Evolutionary conservation across 2,329 filamentous ascomycete genomes (phyloP).

Genomic region (Ceratocystis lukuohia): DNA sequence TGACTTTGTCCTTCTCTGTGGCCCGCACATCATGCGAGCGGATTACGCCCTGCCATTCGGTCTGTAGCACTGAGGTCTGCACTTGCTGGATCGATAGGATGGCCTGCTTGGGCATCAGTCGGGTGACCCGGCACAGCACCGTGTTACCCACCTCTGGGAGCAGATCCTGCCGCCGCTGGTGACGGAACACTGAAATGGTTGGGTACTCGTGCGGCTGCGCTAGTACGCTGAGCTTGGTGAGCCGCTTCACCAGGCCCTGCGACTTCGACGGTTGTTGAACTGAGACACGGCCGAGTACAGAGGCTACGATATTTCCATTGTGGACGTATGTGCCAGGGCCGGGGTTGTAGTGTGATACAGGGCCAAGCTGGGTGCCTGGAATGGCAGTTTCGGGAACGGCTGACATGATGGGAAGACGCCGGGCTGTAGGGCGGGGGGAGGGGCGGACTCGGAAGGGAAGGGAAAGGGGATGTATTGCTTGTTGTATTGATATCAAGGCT

Average conservation of each 20-base stretch:
- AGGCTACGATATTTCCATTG: constrained; percentile 62
- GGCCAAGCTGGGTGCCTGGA: constrained; percentile 69
- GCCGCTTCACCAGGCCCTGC: constrained; percentile 42
- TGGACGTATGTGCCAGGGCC: constrained; percentile 78
- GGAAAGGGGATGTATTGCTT: background rate
- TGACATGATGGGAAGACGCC: background rate
- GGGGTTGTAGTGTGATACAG: constrained; percentile 50
- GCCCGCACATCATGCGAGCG: constrained; percentile 82
- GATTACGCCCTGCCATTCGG: constrained; percentile 76
- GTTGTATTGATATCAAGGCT: background rate
- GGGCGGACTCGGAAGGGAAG: background rate
- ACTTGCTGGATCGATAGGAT: constrained; percentile 78
- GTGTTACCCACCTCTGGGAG: constrained; percentile 69
- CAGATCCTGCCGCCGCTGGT: constrained; percentile 48
- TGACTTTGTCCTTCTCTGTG: constrained; percentile 90
- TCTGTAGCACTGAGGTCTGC: constrained; percentile 54
- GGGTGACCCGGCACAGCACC: constrained; percentile 73
- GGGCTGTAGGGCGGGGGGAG: background rate
- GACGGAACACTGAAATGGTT: constrained; percentile 42
- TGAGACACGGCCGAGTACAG: constrained; percentile 60
- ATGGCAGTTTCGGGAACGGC: constrained; percentile 45
- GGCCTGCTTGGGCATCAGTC: constrained; percentile 73
- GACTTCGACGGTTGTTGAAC: constrained; percentile 36
- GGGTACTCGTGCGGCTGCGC: constrained; percentile 32
- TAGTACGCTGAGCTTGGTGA: constrained; percentile 42